Evolutionary conservation across 2,329 filamentous ascomycete species (phyloP), one percentile per base, ranked within the genome.

Genomic region (Tolypocladium album): DNA sequence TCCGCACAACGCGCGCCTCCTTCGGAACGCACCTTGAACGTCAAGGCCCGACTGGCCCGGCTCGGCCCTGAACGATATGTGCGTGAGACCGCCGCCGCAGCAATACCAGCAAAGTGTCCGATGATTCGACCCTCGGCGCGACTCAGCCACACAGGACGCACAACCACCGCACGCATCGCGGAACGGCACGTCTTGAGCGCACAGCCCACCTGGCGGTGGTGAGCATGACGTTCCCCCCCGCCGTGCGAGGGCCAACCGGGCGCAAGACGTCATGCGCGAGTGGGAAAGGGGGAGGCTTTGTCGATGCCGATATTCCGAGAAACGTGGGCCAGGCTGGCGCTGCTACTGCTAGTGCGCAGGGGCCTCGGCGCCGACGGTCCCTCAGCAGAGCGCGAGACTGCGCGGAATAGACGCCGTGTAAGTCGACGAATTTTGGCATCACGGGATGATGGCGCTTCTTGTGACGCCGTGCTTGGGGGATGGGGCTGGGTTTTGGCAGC

Each of bases 241-340:
- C 24, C 24, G 24, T n/a, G n/a, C 45, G 24, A 0, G 17, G 45
- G 45, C 45, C 45, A 50, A 50, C 31, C 45, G 24, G 24, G 24
- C 12, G 24, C 45, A 15, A 24, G 45, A 27, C 45, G 24, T 31
- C 45, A 50, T 31, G 22, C 24, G 45, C 22, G 15, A 4, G 24
- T 4, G 42, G 57, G 52, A 9, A 53, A 59, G 43, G 43, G 38
- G 17, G 42, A 53, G 57, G 57, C 52, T 43, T 57, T n/a, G 58
- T 27, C 60, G 60, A 47, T 61, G 60, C 60, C 60, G 60, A 58
- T 53, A 17, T 61, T 45, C 60, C 60, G 57, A 61, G 57, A 56
- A 45, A 36, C 24, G 36, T 34, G 43, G 57, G 45, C 34, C 57
- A 17, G 24, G 45, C 24, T 31, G 45, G 24, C 45, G 45, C 45